Base-by-base conservation (phyloP, 2,329 filamentous ascomycete genomes). In the Biscogniauxia sp. region DNA sequence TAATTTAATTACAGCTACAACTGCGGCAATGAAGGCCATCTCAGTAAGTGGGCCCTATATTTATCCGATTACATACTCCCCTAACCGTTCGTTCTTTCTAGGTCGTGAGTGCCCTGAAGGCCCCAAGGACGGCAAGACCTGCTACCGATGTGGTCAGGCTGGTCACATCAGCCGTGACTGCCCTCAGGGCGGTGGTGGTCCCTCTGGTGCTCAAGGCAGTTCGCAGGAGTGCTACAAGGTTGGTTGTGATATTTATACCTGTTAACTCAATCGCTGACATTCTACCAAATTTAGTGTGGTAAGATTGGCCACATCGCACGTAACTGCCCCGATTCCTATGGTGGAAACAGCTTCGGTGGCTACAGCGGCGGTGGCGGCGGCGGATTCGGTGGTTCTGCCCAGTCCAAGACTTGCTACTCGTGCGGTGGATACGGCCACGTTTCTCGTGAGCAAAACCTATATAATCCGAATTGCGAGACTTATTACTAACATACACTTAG, bases 361-460 rank as follows among this genome's bases (percentile, higher is more conserved):
- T 77, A 77, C 66, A 74, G 76, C 63, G 76, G 78, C 64, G 77
- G 78, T 53, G 78, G 76, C 63, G 76, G 78, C 64, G 77, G 78
- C 52, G 78, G 79, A 63, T 78, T 79, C 61, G 82, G 79, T 66
- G 79, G 82, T 62, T 80, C 82, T 65, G 80, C 81, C 68, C 67
- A 68, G 56, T 66, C 87, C 73, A 92, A 94, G 84, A 97, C 93
- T 71, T 98, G 95, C 89, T 99, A 97, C 85, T 96, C 93, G 52
- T 98, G 95, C 82, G 95, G 95, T 71, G 95, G 95, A 68, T 93
- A 92, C 76, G 94, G 94, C 74, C 95, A 99, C 84, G 94, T 97
- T 90, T 93, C 91, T 75, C 90, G 93, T 84, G 75, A 73, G 84
- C 83, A 13, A 32, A 32, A 4, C 51, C 20, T 25, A 6, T 25